These are phyloP conservation scores for Trametes gibbosa DNA, from an alignment of 768 basidiomycete species.

Conservation along the genomic window DNA sequence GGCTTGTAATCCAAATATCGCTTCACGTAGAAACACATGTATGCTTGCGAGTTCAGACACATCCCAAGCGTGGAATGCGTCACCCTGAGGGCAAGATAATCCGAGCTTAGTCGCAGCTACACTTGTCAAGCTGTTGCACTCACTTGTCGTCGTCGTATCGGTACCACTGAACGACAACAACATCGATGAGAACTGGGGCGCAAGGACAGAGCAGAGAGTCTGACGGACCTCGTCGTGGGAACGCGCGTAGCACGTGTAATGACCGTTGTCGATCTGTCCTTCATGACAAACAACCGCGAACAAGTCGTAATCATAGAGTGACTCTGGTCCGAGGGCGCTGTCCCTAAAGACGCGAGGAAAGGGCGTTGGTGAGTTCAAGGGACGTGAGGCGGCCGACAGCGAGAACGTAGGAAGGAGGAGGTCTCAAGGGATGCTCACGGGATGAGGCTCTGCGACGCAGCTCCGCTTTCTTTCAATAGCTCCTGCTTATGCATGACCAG, in stretches of 20 bases:
- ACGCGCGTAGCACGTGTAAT: constrained; percentile 86
- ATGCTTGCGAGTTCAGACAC: constrained; percentile 72
- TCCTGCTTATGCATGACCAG: constrained; percentile 50
- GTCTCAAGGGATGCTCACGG: constrained; percentile 20
- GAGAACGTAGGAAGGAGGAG: background rate
- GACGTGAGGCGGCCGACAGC: background rate
- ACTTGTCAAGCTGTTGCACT: constrained; percentile 23
- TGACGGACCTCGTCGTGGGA: constrained; percentile 77
- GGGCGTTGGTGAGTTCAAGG: background rate
- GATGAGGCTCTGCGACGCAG: constrained; percentile 7
- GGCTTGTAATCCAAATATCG: constrained; percentile 84
- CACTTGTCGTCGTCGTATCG: constrained; percentile 94
- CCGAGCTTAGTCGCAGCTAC: background rate
- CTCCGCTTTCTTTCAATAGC: constrained; percentile 36
- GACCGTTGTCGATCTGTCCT: constrained; percentile 91
- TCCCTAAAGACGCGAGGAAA: background rate
- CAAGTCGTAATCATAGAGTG: constrained; percentile 85
- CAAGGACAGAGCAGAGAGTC: too few species aligned
- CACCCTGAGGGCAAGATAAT: constrained; percentile 45
- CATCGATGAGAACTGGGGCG: background rate
- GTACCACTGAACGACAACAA: constrained; percentile 66
- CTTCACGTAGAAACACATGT: constrained; percentile 97
- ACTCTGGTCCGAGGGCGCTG: constrained; percentile 55
- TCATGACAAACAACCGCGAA: constrained; percentile 95
- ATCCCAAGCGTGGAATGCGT: constrained; percentile 64